A percentile compares a stretch with the other conserved stretches of the same genome.
Evolutionary conservation across 139 green algal genomes (phyloP).

Genomic region (Volvox africanus): DNA sequence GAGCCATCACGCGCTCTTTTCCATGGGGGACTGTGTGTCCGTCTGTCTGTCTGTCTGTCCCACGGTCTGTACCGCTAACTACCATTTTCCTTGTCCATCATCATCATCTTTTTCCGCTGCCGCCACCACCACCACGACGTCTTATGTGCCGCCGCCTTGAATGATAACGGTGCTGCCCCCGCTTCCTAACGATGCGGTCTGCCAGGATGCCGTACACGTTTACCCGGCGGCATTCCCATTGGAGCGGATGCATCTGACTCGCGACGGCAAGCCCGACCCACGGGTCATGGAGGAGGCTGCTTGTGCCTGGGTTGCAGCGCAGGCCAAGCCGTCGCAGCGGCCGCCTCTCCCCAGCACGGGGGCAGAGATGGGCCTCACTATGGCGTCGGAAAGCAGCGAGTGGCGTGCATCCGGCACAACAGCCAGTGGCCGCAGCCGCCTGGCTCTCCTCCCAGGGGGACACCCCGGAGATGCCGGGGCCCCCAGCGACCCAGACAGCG

Average conservation of each 20-base stretch:
- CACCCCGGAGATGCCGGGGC: too few species aligned
- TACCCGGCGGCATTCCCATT: conserved; percentile 35
- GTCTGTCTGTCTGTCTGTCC: background rate
- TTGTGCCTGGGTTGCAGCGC: conserved; percentile 38
- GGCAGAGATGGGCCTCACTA: background rate
- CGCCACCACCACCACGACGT: too few species aligned
- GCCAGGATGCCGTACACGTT: conserved; percentile 31
- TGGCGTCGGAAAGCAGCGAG: too few species aligned
- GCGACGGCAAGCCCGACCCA: background rate
- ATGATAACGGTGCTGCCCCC: too few species aligned
- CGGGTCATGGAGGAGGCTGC: conserved; percentile 24
- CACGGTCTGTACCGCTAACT: too few species aligned
- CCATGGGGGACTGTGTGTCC: background rate
- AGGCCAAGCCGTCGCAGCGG: conserved; percentile 9
- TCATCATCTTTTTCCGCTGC: too few species aligned
- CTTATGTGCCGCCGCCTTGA: too few species aligned
- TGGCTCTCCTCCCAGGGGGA: too few species aligned
- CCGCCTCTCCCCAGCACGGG: background rate
- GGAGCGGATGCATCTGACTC: conserved; percentile 20
- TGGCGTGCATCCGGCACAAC: too few species aligned
- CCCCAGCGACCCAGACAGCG: too few species aligned
- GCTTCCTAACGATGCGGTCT: background rate
- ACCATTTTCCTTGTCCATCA: too few species aligned
- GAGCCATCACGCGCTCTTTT: background rate
- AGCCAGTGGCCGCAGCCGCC: too few species aligned